Base-by-base conservation (phyloP, 1,284 basidiomycete species). In the Ustilago trichophora region DNA sequence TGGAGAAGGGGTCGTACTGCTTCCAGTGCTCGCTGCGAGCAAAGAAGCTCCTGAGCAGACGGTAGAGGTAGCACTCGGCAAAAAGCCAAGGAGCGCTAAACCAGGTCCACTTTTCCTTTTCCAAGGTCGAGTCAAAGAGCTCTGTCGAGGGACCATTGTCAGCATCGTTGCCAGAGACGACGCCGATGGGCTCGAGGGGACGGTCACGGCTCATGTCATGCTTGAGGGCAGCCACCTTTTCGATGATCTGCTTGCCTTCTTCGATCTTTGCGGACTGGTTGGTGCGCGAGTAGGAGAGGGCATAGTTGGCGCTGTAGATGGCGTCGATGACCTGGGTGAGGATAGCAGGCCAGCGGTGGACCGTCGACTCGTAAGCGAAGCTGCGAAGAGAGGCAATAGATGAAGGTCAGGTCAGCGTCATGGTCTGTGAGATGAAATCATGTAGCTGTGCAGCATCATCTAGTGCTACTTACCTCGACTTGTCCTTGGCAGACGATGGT, bases 21-120 rank as follows among this genome's bases (percentile, higher is more conserved):
- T 83, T 84, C 93, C 93, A 98, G 73, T 89, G 85, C 35, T 82
- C 82, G 3, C 90, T 90, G 57, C 85, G 83, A 0, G 87, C 85
- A 76, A 96, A 91, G 78, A 88, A 88, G 3, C 88, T 88, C 18
- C 91, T 87, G 18, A 98, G 80, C 1, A 91, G 85, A 22, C 93
- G 91, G 83, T 98, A 98, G 57, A 85, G 79, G 72, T 85, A 85
- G 75, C 84, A 96, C 88, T 98, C 95, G 58, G 93, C 91, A 80
- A 87, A 97, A 11, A 98, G 72, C 76, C 94, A 98, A 4, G 93
- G 91, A 8, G 91, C 88, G 2, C 87, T 90, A 80, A 93, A 93
- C 95, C 95, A 98, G 0, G 89, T 91, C 70, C 89, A 85, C 62
- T 87, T 35, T 11, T 71, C 38, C 15, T 54, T 48, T 7, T 66